Base-by-base conservation (phyloP, 2,329 filamentous ascomycete genomes). In the Periconia sp. region DNA sequence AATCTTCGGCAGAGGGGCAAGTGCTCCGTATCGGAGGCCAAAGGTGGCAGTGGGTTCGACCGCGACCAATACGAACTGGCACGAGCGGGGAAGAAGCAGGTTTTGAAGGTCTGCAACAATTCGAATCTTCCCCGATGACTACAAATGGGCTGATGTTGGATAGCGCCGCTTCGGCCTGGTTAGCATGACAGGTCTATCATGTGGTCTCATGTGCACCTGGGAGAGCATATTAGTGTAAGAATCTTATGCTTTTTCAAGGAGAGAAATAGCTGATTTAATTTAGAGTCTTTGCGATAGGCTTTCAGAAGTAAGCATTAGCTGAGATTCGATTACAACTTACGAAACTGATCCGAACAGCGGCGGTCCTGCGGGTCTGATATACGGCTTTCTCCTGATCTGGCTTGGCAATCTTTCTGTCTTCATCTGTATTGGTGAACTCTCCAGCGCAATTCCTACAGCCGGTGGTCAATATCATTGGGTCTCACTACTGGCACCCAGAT, bases 381-480 rank as follows among this genome's bases (percentile, higher is more conserved):
- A 69, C 30, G 66, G 66, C 9, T 69, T 69, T 40, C 44, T 67
- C 8, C 48, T 70, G n/a, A 56, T 68, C 19, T 69, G 65, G 65
- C 49, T 68, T 3, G 67, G 67, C 8, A 69, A 66, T 30, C 57
- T 70, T n/a, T 69, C 66, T 2, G 63, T 68, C 17, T 69, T 69
- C 41, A 50, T 63, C 19, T 61, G 56, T 10, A 68, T 69, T 22
- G 64, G 64, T 24, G 67, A 70, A 36, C 62, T 72, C 25, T 68
- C 66, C 7, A 70, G 67, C 26, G 65, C 69, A 36, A 60, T 66
- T 18, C 70, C 67, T 4, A 69, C 65, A 10, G 61, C 66, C 21
- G 71, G 70, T 10, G 71, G 70, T 17, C 67, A 72, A 47, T 72
- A 71, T 39, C 65, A 69, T 42, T 72, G 63, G 69, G 72, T 75